A percentile compares a stretch with the other conserved stretches of the same genome.
phyloP scores from a whole-genome alignment of 305 asterid genomes.

The Fraxinus dipetala region DNA sequence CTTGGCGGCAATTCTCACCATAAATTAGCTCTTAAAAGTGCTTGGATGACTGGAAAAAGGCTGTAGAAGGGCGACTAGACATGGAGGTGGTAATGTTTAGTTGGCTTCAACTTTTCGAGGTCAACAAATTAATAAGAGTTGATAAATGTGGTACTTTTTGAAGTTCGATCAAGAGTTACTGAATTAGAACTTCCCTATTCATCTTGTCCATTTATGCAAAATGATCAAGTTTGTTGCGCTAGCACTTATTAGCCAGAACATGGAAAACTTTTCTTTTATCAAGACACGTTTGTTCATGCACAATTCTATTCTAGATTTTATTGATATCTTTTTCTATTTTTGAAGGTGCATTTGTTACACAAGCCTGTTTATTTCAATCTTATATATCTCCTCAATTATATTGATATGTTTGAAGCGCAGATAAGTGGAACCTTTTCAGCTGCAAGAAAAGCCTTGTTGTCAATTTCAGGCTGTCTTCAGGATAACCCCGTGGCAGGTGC shows the following conservation, averaged over 20 bases:
- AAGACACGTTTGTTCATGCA: neutral
- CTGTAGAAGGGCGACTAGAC: neutral
- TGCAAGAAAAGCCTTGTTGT: slow-evolving; percentile 24
- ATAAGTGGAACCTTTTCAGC: slow-evolving; percentile 22
- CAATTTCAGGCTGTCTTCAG: slow-evolving; percentile 28
- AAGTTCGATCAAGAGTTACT: neutral
- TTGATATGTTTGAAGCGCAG: slow-evolving; percentile 10
- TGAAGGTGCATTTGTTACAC: neutral
- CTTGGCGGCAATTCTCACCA: neutral
- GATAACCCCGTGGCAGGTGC: slow-evolving; percentile 17
- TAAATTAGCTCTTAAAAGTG: neutral
- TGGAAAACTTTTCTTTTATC: neutral
- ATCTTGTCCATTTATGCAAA: neutral
- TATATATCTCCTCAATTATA: neutral
- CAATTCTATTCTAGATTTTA: neutral
- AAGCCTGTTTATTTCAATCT: neutral
- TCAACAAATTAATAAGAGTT: neutral
- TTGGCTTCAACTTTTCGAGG: neutral
- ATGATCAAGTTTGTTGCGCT: neutral
- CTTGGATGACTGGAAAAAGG: neutral
- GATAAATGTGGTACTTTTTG: neutral
- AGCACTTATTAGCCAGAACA: neutral
- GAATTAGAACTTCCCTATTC: neutral
- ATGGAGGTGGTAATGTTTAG: neutral
- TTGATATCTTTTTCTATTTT: neutral